Base-by-base conservation (phyloP, 2,329 filamentous ascomycete genomes). In the Fusarium xylarioides region DNA sequence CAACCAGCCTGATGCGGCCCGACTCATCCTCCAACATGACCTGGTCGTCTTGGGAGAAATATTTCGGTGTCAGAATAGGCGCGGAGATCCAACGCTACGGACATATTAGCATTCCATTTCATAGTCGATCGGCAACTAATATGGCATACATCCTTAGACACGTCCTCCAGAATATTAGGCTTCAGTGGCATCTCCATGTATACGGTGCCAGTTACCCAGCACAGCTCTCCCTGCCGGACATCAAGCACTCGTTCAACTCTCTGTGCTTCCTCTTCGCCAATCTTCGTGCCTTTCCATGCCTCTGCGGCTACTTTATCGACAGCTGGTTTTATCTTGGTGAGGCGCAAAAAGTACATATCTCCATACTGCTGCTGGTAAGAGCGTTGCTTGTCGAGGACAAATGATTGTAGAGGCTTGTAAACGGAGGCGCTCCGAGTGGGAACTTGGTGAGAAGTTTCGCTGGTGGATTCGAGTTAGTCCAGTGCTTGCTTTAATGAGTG, bases 131-230 rank as follows among this genome's bases (percentile, higher is more conserved):
- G 21, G 15, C 28, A 47, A 28, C 16, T 2, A 21, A 37, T 23
- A 43, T 37, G 30, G 16, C 89, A 73, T 83, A 95, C 93, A 82
- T 98, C 95, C 83, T 97, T 97, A 44, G 93, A 92, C 46, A 99
- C 93, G 77, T 99, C 96, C 67, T 98, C 95, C 38, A 99, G 85
- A 80, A 99, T 95, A 79, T 97, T 97, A 2, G 97, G 96, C 84
- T 99, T 99, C 78, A 98, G 83, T 5, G 93, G 90, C 94, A 99
- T 95, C 73, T 98, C 94, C 92, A 98, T 97, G 81, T 97, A 99
- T 37, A 98, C 91, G 0, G 96, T 99, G 21, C 97, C 96, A 0
- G 92, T 88, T 21, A 99, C 93, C 95, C 95, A 99, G 84, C 95
- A 98, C 40, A 98, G 86, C 83, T 98, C 91, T 71, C 96, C 96